phyloP scores from a whole-genome alignment of 257 asterid genomes.

The Petrea volubilis region DNA sequence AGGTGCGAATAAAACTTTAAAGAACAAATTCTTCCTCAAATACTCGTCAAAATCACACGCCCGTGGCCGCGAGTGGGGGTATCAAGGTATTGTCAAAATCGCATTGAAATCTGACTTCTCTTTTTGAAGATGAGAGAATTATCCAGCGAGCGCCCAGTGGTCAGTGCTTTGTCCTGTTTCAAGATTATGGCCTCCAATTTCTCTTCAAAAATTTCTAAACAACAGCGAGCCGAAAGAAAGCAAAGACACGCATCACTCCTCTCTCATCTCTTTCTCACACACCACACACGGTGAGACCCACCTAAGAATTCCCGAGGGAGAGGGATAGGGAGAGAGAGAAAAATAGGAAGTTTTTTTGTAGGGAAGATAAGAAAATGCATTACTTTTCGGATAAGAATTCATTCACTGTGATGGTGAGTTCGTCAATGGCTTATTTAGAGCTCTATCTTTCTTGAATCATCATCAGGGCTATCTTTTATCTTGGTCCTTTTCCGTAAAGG shows the following conservation, averaged over 20 bases:
- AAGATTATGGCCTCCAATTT: constrained; percentile 15
- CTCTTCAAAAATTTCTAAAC: constrained; percentile 15
- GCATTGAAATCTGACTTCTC: constrained; percentile 23
- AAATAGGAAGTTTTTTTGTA: too few relatives aligned
- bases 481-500: constrained; percentile 13
- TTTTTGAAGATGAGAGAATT: constrained; percentile 26
- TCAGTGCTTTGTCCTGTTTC: constrained; percentile 4
- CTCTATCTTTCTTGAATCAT: constrained; percentile 12
- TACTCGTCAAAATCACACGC: too few relatives aligned
- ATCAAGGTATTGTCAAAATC: constrained; percentile 13
- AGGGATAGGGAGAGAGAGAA: neutral
- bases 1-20: too few relatives aligned
- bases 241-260: constrained; percentile 29
- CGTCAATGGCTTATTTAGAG: constrained; percentile 17
- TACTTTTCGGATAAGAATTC: constrained; percentile 23
- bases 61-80: constrained; percentile 22
- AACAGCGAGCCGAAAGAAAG: constrained; percentile 25
- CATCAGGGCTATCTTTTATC: neutral
- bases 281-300: constrained; percentile 20
- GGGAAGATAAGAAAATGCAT: constrained; percentile 24
- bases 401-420: constrained; percentile 26
- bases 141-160: constrained; percentile 27
- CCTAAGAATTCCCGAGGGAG: constrained; percentile 2
- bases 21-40: too few relatives aligned
- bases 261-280: constrained; percentile 35